Evolutionary conservation across 768 basidiomycete genomes (phyloP).

Genomic region (Termitomyces sp.): DNA sequence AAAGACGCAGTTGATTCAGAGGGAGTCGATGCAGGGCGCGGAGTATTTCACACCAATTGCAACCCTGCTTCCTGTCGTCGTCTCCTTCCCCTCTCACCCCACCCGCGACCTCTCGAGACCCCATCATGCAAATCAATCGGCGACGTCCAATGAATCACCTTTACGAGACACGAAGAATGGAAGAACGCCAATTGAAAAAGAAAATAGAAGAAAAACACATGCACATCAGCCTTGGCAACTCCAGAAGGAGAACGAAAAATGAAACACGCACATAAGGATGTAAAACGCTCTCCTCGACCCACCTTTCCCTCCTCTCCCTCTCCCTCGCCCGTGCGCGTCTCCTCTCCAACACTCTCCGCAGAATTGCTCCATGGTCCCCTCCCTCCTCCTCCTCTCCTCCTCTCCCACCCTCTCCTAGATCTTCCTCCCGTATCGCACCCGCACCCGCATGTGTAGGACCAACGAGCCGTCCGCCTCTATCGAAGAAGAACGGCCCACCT

Average conservation of each 20-base stretch:
- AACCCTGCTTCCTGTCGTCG: not conserved
- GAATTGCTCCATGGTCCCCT: not conserved
- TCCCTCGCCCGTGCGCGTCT: not conserved
- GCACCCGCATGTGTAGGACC: conserved; percentile 13
- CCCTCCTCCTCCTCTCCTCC: not conserved
- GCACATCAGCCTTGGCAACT: not conserved
- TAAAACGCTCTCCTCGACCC: conserved; percentile 12
- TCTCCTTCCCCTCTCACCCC: not conserved
- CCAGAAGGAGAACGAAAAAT: not conserved
- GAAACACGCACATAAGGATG: conserved; percentile 19
- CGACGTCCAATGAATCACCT: conserved; percentile 45
- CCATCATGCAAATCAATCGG: conserved; percentile 37
- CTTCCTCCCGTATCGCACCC: not conserved
- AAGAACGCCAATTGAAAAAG: not conserved
- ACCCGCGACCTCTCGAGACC: not conserved
- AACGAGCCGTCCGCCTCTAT: conserved; percentile 19
- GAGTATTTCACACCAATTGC: not conserved
- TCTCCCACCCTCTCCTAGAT: not conserved
- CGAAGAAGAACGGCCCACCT: conserved; percentile 30
- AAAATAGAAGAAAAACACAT: not conserved
- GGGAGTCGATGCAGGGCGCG: not conserved
- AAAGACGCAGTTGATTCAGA: too few species aligned
- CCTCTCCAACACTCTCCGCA: conserved; percentile 8
- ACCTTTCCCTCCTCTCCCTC: conserved; percentile 1
- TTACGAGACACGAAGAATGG: not conserved